A percentile compares a stretch with the other conserved stretches of the same genome.
phyloP scores from a whole-genome alignment of 75 land plant species.

The Larix kaempferi region DNA sequence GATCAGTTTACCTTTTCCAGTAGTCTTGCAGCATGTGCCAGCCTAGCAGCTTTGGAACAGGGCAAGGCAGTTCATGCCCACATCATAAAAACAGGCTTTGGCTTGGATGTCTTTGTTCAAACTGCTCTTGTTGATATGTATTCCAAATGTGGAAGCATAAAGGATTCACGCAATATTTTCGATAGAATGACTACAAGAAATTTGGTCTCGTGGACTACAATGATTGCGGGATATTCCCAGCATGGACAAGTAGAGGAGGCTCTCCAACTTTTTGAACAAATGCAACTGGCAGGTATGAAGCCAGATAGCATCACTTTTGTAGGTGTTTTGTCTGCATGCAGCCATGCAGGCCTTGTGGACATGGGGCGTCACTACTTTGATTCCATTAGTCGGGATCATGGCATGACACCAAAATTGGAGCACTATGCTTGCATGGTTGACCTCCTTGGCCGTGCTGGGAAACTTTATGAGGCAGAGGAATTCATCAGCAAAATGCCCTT shows the following conservation, averaged over 20 bases:
- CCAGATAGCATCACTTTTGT: slow-evolving; percentile 6
- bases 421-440: slow-evolving; percentile 33
- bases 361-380: slow-evolving; percentile 5
- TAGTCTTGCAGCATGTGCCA: slow-evolving; percentile 17
- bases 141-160: slow-evolving; percentile 11
- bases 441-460: slow-evolving; percentile 34
- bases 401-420: slow-evolving; percentile 16
- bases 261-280: slow-evolving; percentile 3
- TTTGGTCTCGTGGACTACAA: background rate
- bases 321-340: slow-evolving; percentile 10
- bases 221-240: slow-evolving; percentile 2
- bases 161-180: slow-evolving; percentile 16
- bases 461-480: slow-evolving; percentile 42
- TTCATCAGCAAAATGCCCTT: slow-evolving; percentile 47
- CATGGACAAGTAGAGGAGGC: background rate
- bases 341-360: slow-evolving; percentile 19
- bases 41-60: slow-evolving; percentile 2
- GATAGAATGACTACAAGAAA: slow-evolving; percentile 23
- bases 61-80: slow-evolving; percentile 13
- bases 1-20: slow-evolving; percentile 15
- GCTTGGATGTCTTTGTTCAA: slow-evolving; percentile 14
- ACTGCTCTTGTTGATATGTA: slow-evolving; percentile 28
- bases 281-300: background rate
- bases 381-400: background rate
- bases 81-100: slow-evolving; percentile 8